Evolutionary conservation across 768 basidiomycete species (phyloP), one percentile per base, ranked within the genome.

Genomic region (Lentinus tigrinus): DNA sequence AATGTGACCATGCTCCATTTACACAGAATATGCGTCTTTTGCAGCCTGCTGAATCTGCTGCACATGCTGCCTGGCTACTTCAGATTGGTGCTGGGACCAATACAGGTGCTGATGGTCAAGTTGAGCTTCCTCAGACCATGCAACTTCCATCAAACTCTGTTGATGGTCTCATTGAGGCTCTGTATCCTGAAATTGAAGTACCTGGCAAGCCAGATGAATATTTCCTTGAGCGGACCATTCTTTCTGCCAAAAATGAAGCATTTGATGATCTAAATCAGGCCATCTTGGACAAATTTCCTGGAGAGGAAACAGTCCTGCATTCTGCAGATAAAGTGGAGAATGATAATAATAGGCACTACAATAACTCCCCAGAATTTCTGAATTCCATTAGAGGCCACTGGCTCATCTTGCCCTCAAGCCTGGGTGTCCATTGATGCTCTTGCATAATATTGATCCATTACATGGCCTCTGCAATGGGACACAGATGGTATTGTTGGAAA

Each of bases 11-110:
- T 77, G 10, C 62, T 78, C 3, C 62, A 71, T 39, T 71, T 81
- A 54, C 40, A 3, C 56, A 69, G 28, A 81, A 82, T 61, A 82
- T 81, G 78, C 52, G 67, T 6, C 69, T 82, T 14, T 70, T 71
- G 0, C 56, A 66, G 17, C 58, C 66, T 57, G 60, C 62, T 10
- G 65, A 67, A 17, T 26, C 47, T 38, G 34, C 50, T 3, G 43
- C 28, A 24, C 57, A 57, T 40, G 60, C 56, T 3, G 34, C 52
- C n/a, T 61, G 60, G 60, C 52, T 61, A 7, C 56, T 61, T 11
- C 34, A 61, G 17, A 43, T 61, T 24, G 56, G 60, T 2, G 44
- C 52, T 53, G 60, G 60, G 4, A 47, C 34, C 3, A 60, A 48
- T 39, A 26, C 46, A 7, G 10, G 17, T 14, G 38, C 38, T 24